Percentiles rank a stretch among this genome's conserved stretches.
phyloP scores from a whole-genome alignment of 345 rosid genomes.

The Durio zibethinus region DNA sequence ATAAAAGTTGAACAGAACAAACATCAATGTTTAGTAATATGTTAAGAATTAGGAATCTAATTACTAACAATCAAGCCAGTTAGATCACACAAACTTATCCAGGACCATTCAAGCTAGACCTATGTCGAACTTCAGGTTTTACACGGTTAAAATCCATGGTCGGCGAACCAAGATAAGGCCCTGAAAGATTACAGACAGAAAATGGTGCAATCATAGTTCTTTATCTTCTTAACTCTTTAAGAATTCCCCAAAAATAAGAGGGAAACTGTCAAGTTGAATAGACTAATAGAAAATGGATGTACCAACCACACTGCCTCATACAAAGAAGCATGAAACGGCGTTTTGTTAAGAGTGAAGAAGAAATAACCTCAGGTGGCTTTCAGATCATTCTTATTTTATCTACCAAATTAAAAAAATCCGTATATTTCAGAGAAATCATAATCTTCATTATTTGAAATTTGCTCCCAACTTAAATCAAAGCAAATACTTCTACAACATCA shows the following conservation, averaged over 20 bases:
- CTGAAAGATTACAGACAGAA: neutral
- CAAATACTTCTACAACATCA: neutral
- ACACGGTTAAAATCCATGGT: neutral
- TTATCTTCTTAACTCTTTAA: neutral
- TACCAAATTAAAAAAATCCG: neutral
- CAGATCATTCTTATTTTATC: too few species aligned
- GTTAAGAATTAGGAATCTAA: neutral
- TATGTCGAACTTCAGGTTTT: neutral
- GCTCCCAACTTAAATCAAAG: neutral
- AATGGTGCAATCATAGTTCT: conserved; percentile 2
- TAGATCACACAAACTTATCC: neutral
- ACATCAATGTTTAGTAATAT: neutral
- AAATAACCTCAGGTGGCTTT: neutral
- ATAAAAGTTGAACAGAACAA: neutral
- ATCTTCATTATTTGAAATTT: neutral
- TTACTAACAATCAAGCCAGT: neutral
- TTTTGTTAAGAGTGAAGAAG: neutral
- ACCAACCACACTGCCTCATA: too few species aligned
- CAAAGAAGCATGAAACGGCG: neutral
- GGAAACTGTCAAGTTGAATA: neutral
- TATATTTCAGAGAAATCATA: neutral
- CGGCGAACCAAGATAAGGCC: neutral
- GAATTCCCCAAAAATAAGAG: neutral
- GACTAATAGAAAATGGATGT: neutral
- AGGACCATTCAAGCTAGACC: neutral